Evolutionary conservation across 371 early-diverging fungal genomes (phyloP).

Genomic region (Funneliformis caledonium): DNA sequence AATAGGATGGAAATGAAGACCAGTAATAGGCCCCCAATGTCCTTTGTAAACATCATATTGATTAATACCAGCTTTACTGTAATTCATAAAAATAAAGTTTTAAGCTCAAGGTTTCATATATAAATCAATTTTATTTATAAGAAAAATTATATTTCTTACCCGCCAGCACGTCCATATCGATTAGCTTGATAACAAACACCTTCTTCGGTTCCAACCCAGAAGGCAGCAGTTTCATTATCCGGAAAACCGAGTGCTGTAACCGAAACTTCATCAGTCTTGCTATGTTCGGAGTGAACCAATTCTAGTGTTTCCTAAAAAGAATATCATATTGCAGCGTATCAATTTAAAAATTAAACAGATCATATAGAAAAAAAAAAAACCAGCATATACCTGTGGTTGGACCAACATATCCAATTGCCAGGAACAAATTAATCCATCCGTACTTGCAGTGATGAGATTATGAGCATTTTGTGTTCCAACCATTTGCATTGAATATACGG

Average conservation of each 20-base stretch:
- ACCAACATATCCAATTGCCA: conserved; percentile 98
- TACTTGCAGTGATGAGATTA: conserved; percentile 86
- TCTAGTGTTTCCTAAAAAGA: conserved; percentile 73
- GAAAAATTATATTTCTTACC: conserved; percentile 46
- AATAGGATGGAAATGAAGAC: conserved; percentile 91
- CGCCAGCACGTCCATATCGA: conserved; percentile 92
- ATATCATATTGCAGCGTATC: not conserved
- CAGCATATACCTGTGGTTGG: conserved; percentile 72
- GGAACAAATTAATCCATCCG: conserved; percentile 93
- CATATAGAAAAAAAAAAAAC: too few relatives aligned
- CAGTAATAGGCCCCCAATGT: conserved; percentile 89
- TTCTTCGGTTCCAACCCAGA: conserved; percentile 97
- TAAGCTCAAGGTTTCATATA: not conserved
- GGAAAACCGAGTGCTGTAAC: conserved; percentile 91
- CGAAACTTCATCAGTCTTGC: conserved; percentile 90
- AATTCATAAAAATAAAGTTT: not conserved
- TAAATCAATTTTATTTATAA: not conserved
- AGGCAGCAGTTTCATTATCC: conserved; percentile 87
- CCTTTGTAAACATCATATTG: conserved; percentile 82
- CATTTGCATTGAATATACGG: conserved; percentile 86
- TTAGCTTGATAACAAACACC: conserved; percentile 91
- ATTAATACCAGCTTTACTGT: conserved; percentile 93
- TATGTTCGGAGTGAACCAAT: conserved; percentile 73
- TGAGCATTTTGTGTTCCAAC: conserved; percentile 96
- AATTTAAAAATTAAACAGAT: not conserved